Percentiles rank a stretch among this genome's conserved stretches.
These are phyloP conservation scores for Craspedostauros australis DNA, from an alignment of 108 stramenopile species.

Conservation along the genomic window DNA sequence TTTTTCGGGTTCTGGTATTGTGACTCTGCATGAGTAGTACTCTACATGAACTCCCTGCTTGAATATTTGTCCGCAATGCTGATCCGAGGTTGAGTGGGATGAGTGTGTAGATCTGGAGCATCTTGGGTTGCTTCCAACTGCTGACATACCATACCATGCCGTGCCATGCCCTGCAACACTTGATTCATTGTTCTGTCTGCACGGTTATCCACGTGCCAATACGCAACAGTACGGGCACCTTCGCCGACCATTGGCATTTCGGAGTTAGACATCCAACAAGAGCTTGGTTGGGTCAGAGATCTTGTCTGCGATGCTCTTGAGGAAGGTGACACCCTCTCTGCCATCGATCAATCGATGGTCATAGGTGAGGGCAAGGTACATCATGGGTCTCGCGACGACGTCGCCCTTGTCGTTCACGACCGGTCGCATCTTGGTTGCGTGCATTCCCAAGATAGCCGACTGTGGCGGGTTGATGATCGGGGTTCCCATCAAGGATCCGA, in stretches of 20 bases:
- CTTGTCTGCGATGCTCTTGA: slow-evolving; percentile 96
- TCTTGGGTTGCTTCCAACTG: too few relatives aligned
- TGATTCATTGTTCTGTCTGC: too few relatives aligned
- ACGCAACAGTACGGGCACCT: too few relatives aligned
- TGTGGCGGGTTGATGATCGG: slow-evolving; percentile 99
- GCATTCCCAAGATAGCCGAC: slow-evolving; percentile 99
- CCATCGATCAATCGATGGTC: slow-evolving; percentile 99
- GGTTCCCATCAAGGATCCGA: slow-evolving; percentile 97
- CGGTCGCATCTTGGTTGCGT: slow-evolving; percentile 98
- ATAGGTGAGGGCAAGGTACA: slow-evolving; percentile 99
- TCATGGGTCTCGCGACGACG: slow-evolving; percentile 98
- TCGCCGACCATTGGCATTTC: neutral
- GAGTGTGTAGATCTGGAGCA: too few relatives aligned
- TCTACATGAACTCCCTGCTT: too few relatives aligned
- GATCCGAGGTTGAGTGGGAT: too few relatives aligned
- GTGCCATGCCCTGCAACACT: too few relatives aligned
- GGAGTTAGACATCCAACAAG: slow-evolving; percentile 83
- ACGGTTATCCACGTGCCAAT: too few relatives aligned
- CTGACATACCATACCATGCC: too few relatives aligned
- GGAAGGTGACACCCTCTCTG: slow-evolving; percentile 98
- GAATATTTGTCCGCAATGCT: too few relatives aligned
- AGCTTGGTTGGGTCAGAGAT: slow-evolving; percentile 93
- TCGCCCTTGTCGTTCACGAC: slow-evolving; percentile 94
- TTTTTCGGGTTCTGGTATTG: too few relatives aligned
- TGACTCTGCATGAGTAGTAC: too few relatives aligned